These are phyloP conservation scores for Coemansia sp. DNA, from an alignment of 192 early-diverging fungal genomes.

Conservation along the genomic window DNA sequence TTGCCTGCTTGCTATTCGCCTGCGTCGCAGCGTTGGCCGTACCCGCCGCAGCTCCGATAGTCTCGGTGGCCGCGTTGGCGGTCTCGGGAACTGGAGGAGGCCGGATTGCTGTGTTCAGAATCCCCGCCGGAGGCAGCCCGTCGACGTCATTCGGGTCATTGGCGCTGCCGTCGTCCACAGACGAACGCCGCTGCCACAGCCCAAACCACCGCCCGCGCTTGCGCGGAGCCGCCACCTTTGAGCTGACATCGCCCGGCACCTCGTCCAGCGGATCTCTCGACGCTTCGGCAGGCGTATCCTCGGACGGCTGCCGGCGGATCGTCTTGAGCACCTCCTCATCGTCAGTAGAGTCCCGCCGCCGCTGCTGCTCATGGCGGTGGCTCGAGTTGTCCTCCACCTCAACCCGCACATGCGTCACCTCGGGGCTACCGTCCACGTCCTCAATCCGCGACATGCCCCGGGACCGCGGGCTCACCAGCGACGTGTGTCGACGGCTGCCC, in stretches of 20 bases:
- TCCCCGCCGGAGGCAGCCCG: not conserved
- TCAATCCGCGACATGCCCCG: slow-evolving; percentile 16
- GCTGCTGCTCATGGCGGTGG: too few relatives aligned
- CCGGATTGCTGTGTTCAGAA: not conserved
- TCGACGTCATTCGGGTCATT: not conserved
- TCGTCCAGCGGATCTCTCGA: too few relatives aligned
- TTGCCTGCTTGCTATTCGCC: not conserved
- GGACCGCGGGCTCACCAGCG: slow-evolving; percentile 8
- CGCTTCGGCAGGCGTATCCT: too few relatives aligned
- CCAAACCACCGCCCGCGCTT: too few relatives aligned
- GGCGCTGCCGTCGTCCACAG: not conserved
- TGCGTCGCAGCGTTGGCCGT: not conserved
- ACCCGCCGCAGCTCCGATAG: not conserved
- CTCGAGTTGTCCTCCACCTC: slow-evolving; percentile 2
- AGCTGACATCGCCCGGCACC: too few relatives aligned
- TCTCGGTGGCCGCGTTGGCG: not conserved
- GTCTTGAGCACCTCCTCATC: too few relatives aligned
- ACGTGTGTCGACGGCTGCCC: slow-evolving; percentile 8
- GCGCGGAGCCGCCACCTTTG: too few relatives aligned
- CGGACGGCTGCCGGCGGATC: too few relatives aligned
- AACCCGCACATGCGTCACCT: slow-evolving; percentile 1
- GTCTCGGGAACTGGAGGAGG: not conserved
- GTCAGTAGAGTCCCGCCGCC: not conserved
- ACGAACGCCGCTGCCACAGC: not conserved
- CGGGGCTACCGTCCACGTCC: slow-evolving; percentile 4